phyloP scores from a whole-genome alignment of 805 yeast genomes.

The Ogataea paradorogensis region DNA sequence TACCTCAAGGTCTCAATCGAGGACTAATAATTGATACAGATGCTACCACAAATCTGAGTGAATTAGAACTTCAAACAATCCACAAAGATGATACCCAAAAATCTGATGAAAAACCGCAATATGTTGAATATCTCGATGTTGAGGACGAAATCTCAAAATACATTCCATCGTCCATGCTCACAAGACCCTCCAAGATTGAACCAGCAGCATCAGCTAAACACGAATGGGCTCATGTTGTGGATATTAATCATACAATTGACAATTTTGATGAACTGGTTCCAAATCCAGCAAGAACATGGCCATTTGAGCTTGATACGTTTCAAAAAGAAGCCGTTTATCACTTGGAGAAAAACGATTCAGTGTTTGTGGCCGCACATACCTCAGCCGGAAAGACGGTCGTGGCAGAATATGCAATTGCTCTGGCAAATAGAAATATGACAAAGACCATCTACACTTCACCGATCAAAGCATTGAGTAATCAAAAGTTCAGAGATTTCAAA shows the following conservation, averaged over 20 bases:
- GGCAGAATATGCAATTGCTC: conserved; percentile 96
- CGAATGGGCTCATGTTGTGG: conserved; percentile 96
- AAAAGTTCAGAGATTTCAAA: conserved; percentile 20
- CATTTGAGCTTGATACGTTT: conserved; percentile 89
- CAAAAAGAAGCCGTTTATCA: conserved; percentile 97
- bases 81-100: conserved; percentile 11
- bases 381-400: conserved; percentile 99
- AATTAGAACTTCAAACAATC: conserved; percentile 4
- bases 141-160: conserved; percentile 29
- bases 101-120: conserved; percentile 10
- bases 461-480: conserved; percentile 19
- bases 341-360: conserved; percentile 96
- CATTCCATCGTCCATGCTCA: conserved; percentile 27
- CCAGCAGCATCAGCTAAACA: conserved; percentile 28
- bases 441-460: conserved; percentile 97
- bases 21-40: conserved; percentile 46
- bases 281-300: conserved; percentile 90
- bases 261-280: conserved; percentile 89
- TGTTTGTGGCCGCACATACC: conserved; percentile 97
- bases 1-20: conserved; percentile 78
- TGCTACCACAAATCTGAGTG: conserved; percentile 5
- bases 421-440: conserved; percentile 95
- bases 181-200: conserved; percentile 24
- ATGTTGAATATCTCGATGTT: conserved; percentile 11
- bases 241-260: conserved; percentile 74